Evolutionary conservation across 225 moss, liverwort and hornwort species (phyloP), one percentile per base, ranked within the genome.

Genomic region (Ulota crispa): DNA sequence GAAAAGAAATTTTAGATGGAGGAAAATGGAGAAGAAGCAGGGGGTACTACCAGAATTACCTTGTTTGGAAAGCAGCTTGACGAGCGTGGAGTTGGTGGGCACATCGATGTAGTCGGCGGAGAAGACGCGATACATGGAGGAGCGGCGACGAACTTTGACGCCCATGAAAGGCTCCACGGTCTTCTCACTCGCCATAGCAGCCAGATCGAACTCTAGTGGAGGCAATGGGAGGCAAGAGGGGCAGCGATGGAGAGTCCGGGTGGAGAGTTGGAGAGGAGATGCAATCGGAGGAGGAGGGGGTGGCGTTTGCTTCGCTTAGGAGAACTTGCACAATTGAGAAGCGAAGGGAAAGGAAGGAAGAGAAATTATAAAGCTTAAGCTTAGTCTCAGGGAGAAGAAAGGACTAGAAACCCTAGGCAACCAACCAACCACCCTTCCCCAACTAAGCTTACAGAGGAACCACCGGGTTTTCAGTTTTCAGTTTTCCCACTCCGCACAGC

Each of bases 61-160:
- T 88, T 96, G 94, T 83, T 96, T 96, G 75, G 62, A 81, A 36
- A 96, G 94, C 43, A 96, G 93, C 73, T 93, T 94, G 50, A 89
- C 78, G 20, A 93, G 85, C 45, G 85, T 74, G 64, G 92, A 89
- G 70, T 96, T 96, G 77, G 89, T 78, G 43, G 90, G 89, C 21
- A 87, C 94, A 75, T 96, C 93, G 37, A 96, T 84, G 78, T 96
- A 96, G 76, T 94, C 93, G 6, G 90, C 93, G 39, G 90, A 92
- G 89, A 87, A 92, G 71, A 86, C 80, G 61, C 92, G 93, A 42
- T 89, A 90, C 90, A 92, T 71, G 37, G 93, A 92, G 60, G 87
- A 83, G 80, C 90, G 93, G 37, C 91, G 88, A 73, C 91, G 88
- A 42, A 87, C 85, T 85, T 91, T 93, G 69, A 91, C 57, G 79